These are phyloP conservation scores for Rhizopogon vesiculosus DNA, from an alignment of 768 basidiomycete species.

Conservation along the genomic window DNA sequence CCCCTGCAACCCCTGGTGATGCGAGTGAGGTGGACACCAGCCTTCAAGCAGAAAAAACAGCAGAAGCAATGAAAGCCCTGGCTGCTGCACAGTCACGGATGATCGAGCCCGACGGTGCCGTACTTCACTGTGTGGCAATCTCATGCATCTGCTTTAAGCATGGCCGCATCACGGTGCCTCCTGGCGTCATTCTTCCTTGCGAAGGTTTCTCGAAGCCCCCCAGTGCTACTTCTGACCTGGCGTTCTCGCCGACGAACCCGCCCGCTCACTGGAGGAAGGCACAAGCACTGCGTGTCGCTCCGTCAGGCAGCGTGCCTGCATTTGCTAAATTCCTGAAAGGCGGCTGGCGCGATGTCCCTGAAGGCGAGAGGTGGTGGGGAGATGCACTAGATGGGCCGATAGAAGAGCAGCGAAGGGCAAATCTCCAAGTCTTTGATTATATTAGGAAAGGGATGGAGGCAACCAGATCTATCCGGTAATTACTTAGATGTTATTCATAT, in stretches of 20 bases:
- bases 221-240: neutral
- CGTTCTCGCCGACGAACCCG: constrained; percentile 28
- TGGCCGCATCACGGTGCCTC: constrained; percentile 70
- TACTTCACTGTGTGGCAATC: constrained; percentile 58
- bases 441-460: constrained; percentile 20
- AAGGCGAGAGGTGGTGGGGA: constrained; percentile 67
- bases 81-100: constrained; percentile 8
- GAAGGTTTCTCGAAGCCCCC: constrained; percentile 47
- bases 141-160: constrained; percentile 66
- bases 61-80: constrained; percentile 5
- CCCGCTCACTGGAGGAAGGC: constrained; percentile 23
- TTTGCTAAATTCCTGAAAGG: constrained; percentile 44
- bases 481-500: neutral
- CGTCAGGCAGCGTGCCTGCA: constrained; percentile 13
- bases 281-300: constrained; percentile 17
- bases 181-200: constrained; percentile 51
- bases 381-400: constrained; percentile 45
- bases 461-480: constrained; percentile 7
- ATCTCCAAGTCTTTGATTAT: constrained; percentile 17
- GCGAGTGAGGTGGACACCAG: constrained; percentile 2
- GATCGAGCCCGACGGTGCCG: constrained; percentile 42
- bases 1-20: constrained; percentile 17
- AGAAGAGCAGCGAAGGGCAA: constrained; percentile 32
- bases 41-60: constrained; percentile 9
- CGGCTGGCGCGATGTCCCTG: constrained; percentile 59